Conservation (phyloP, 306 rosid species). For the Cucurbita ficifolia region DNA sequence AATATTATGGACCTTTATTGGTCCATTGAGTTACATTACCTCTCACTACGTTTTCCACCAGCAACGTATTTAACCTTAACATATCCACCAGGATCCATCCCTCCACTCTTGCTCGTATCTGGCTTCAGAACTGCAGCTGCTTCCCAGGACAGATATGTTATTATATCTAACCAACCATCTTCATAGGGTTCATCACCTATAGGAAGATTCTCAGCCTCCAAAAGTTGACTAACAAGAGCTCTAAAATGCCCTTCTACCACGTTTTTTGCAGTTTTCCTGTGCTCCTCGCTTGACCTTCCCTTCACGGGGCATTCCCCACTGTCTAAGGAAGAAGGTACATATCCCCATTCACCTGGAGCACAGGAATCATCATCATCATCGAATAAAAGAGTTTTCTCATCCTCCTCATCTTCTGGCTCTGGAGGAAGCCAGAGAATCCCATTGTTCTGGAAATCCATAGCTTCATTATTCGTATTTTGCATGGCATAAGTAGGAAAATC, state of each 20-base stretch:
- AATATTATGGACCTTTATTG: not conserved
- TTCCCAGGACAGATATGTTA: conserved; percentile 85
- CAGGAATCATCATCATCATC: conserved; percentile 62
- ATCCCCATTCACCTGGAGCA: conserved; percentile 68
- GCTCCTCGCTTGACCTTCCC: conserved; percentile 70
- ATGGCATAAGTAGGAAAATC: conserved; percentile 47
- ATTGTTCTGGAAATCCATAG: conserved; percentile 85
- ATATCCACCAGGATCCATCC: conserved; percentile 95
- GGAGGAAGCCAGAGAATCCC: conserved; percentile 98
- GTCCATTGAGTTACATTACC: conserved; percentile 23
- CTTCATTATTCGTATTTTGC: conserved; percentile 41
- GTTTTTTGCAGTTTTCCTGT: conserved; percentile 52
- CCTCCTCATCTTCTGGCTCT: conserved; percentile 91
- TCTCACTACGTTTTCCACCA: conserved; percentile 53
- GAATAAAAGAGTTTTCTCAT: conserved; percentile 40
- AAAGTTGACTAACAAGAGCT: conserved; percentile 83
- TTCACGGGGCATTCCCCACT: conserved; percentile 54
- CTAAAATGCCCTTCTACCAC: conserved; percentile 92
- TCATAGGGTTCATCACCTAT: conserved; percentile 34
- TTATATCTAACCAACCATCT: conserved; percentile 79
- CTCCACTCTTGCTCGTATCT: conserved; percentile 82
- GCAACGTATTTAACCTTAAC: conserved; percentile 89
- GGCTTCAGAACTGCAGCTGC: conserved; percentile 90
- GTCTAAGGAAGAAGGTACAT: conserved; percentile 45
- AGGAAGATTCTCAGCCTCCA: conserved; percentile 74